Percentiles rank a stretch among this genome's conserved stretches.
phyloP scores from a whole-genome alignment of 2,329 filamentous ascomycete species.

The Sclerotinia trifoliorum region DNA sequence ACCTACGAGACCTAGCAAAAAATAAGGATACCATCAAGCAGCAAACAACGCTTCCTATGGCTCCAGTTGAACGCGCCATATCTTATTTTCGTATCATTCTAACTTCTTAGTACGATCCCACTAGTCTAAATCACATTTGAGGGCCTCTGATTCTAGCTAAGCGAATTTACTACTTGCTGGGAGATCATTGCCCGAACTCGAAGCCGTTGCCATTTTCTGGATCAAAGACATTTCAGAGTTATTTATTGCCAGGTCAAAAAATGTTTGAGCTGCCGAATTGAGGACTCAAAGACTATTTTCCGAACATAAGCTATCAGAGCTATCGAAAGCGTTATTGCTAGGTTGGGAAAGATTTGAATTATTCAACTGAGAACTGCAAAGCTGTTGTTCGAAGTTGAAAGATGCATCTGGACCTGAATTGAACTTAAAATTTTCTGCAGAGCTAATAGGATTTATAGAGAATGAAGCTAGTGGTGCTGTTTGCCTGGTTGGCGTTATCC shows the following conservation, averaged over 20 bases:
- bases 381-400: background rate
- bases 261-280: background rate
- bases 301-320: background rate
- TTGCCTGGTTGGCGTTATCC: background rate
- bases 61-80: too few relatives aligned
- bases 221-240: background rate
- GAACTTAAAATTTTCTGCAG: too few relatives aligned
- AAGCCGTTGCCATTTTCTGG: background rate
- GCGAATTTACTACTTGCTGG: background rate
- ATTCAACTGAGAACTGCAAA: background rate
- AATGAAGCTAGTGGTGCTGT: background rate
- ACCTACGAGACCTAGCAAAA: background rate
- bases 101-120: too few relatives aligned
- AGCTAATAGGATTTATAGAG: background rate
- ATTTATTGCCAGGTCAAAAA: background rate
- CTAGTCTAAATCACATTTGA: too few relatives aligned
- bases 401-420: background rate
- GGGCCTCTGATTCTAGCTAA: too few relatives aligned
- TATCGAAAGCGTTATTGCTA: too few relatives aligned
- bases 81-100: too few relatives aligned
- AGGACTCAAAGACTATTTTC: background rate
- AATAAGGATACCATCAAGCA: background rate
- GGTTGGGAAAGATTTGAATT: background rate
- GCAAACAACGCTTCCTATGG: background rate
- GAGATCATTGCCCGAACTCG: background rate